Base-by-base conservation (phyloP, 257 asterid genomes). In the Ehretia macrophylla region DNA sequence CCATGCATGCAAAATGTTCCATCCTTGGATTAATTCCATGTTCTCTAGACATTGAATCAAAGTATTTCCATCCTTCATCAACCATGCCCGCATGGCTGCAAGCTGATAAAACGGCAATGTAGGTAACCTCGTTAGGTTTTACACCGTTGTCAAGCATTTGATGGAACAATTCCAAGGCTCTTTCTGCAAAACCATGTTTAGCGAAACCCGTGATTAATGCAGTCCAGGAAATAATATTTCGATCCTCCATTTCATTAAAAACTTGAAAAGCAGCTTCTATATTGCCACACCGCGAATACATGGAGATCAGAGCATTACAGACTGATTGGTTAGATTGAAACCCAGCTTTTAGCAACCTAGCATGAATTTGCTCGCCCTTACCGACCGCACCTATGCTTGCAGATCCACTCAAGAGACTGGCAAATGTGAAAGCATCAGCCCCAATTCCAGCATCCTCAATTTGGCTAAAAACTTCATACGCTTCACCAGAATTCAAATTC, bases 1-100 rank as follows among this genome's bases (percentile, higher is more conserved):
- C 97, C 90, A 92, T 81, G 68, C 99, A 88, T 1, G 97, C 93
- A 59, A 82, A 86, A 49, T 88, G 99, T 66, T 86, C 99, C 95
- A 92, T 88, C 64, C 87, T 81, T 8, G 94, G 99, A 59, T 61
- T 74, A 59, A 84, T 76, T 16, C 91, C 77, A 9, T 83, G 90
- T 23, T 83, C 75, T 47, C 48, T 69, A 51, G 58, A 64, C 97
- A 88, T 92, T 8, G 78, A 69, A 16, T 73, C 49, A 32, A 86
- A 92, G 70, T 88, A 79, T 20, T 70, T 71, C 95, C 90, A 79
- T 58, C 93, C 97, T 50, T 80, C 86, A 0, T 84, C 79, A 14
- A 78, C 67, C 56, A 86, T 63, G 10, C 97, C 97, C 3, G 85
- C 91, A 68, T 88, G 99, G 68, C 99, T 92, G 60, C 99, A 86